A percentile compares a stretch with the other conserved stretches of the same genome.
Evolutionary conservation across 495 filamentous ascomycete genomes (phyloP).

Genomic region (Xylaria cubensis): DNA sequence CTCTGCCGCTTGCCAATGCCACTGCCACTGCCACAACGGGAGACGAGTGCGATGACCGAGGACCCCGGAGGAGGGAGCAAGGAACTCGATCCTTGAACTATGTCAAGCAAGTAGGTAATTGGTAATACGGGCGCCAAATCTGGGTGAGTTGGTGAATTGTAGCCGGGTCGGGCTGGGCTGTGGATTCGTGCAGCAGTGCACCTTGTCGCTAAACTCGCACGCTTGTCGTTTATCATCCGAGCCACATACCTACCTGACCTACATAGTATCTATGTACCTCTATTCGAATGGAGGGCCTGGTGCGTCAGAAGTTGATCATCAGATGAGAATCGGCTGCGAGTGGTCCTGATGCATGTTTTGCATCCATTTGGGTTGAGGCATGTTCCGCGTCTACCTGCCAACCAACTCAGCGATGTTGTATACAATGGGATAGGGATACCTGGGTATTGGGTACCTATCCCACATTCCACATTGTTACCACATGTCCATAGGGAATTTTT

Average conservation of each 20-base stretch:
- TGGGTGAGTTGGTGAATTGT: background rate
- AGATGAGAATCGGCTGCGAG: conserved; percentile 5
- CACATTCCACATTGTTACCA: background rate
- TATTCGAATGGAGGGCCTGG: background rate
- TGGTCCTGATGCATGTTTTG: conserved; percentile 25
- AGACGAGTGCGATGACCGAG: background rate
- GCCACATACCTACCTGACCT: background rate
- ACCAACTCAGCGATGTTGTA: too few species aligned
- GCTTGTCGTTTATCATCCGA: background rate
- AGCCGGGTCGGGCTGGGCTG: background rate
- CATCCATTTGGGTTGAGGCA: conserved; percentile 22
- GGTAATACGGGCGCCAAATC: background rate
- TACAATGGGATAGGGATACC: background rate
- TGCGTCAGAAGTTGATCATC: conserved; percentile 10
- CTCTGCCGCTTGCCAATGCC: conserved; percentile 13
- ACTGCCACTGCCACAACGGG: background rate
- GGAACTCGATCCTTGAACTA: background rate
- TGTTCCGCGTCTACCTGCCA: conserved; percentile 10
- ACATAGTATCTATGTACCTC: background rate
- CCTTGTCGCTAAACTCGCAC: conserved; percentile 8
- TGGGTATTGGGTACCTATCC: conserved; percentile 4
- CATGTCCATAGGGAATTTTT: background rate
- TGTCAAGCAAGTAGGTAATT: background rate
- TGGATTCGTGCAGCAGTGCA: background rate
- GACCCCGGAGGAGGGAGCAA: background rate